These are phyloP conservation scores for Jatropha multifida DNA, from an alignment of 441 rosid species.

Conservation along the genomic window DNA sequence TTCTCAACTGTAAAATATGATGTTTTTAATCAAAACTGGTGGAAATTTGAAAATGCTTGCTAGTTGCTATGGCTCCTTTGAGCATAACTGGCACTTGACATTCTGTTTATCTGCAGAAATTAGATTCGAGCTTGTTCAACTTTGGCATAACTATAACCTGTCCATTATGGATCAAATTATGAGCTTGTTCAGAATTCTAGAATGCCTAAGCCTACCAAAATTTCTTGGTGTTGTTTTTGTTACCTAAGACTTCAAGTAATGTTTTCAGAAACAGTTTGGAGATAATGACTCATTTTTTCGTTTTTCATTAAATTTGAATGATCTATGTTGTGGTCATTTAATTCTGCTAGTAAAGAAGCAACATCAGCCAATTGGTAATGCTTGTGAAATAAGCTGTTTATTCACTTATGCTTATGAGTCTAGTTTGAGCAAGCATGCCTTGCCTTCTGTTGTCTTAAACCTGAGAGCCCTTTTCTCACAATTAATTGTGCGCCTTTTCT, in stretches of 20 bases:
- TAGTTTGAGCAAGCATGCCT: background rate
- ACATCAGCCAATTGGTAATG: background rate
- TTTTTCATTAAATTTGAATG: background rate
- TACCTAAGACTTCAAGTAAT: no score
- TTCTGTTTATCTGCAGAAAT: background rate
- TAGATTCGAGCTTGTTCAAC: background rate
- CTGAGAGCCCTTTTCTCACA: background rate
- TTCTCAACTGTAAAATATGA: background rate
- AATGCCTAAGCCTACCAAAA: no score
- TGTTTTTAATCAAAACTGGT: background rate
- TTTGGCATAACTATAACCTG: background rate
- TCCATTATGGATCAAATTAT: background rate
- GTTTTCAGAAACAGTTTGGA: no score
- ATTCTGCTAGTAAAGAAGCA: background rate
- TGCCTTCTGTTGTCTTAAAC: background rate
- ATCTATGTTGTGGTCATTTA: background rate
- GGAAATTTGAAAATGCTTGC: background rate
- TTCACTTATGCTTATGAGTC: background rate
- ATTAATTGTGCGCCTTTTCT: background rate
- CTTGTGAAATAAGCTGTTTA: background rate
- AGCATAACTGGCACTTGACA: background rate
- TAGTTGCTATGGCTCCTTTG: background rate
- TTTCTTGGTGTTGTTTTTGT: no score
- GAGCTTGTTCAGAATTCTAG: background rate
- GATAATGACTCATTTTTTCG: background rate